Percentiles rank a stretch among this genome's conserved stretches.
These are phyloP conservation scores for Phyllosticta paracitricarpa DNA, from an alignment of 2,329 filamentous ascomycete species.

Conservation along the genomic window DNA sequence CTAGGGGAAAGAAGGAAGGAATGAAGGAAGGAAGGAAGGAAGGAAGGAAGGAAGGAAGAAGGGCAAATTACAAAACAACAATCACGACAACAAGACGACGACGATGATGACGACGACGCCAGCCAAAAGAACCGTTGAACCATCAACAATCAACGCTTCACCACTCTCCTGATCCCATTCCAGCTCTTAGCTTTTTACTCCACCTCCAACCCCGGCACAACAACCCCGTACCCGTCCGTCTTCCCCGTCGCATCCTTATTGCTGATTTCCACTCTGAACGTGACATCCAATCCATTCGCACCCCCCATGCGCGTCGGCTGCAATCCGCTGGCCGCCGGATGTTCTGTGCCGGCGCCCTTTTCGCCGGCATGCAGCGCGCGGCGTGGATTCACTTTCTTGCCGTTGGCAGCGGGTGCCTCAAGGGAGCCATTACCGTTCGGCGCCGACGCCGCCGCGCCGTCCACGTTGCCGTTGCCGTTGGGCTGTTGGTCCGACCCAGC, in stretches of 20 bases:
- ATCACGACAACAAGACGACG: no score
- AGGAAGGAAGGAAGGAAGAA: no score
- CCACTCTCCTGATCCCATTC: no score
- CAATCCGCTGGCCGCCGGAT: constrained; percentile 55
- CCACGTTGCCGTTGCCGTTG: background rate
- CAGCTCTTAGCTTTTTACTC: background rate
- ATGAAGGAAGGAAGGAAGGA: no score
- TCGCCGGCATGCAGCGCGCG: constrained; percentile 64
- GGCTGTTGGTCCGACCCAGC: background rate
- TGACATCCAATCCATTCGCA: constrained; percentile 36
- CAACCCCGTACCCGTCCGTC: constrained; percentile 42
- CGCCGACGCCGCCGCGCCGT: background rate
- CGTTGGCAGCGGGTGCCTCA: constrained; percentile 14
- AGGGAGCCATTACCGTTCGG: constrained; percentile 8
- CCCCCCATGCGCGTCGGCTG: constrained; percentile 34
- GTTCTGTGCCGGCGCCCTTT: constrained; percentile 63
- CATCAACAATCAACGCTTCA: no score
- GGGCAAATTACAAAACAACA: no score
- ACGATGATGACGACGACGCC: no score
- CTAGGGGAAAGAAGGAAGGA: no score
- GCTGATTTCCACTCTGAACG: constrained; percentile 39
- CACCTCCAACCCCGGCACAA: constrained; percentile 33
- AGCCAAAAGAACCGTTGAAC: no score
- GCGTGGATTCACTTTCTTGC: constrained; percentile 49
- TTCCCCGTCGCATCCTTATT: constrained; percentile 32